phyloP scores from a whole-genome alignment of 1,284 basidiomycete species.

The Cutaneotrichosporon cutaneum region DNA sequence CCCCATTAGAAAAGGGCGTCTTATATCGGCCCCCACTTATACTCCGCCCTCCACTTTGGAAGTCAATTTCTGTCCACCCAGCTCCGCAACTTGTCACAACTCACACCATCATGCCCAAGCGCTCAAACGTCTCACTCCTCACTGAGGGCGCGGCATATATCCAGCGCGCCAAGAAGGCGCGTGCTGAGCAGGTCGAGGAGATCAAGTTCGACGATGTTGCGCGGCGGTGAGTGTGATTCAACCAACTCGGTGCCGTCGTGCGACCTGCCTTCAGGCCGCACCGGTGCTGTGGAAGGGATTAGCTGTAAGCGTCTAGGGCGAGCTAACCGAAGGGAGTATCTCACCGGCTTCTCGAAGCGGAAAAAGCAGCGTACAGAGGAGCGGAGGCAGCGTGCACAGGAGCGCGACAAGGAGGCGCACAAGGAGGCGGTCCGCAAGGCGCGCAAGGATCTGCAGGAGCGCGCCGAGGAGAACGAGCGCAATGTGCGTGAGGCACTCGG shows the following conservation, averaged over 20 bases:
- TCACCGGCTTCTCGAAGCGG: constrained; percentile 53
- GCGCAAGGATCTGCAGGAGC: constrained; percentile 43
- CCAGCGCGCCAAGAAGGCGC: constrained; percentile 47
- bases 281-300: no score
- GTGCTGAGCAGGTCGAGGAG: constrained; percentile 51
- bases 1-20: background rate
- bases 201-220: constrained; percentile 54
- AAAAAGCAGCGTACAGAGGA: constrained; percentile 54
- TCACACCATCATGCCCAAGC: constrained; percentile 15
- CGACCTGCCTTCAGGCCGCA: background rate
- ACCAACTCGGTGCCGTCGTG: no score
- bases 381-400: constrained; percentile 45
- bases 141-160: constrained; percentile 53
- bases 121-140: constrained; percentile 51
- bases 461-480: constrained; percentile 48
- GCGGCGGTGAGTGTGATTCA: constrained; percentile 39
- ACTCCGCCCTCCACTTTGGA: background rate
- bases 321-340: constrained; percentile 47
- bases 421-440: constrained; percentile 48
- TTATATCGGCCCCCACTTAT: background rate
- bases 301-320: no score
- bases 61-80: constrained; percentile 8
- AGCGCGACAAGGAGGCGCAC: constrained; percentile 50
- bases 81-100: background rate
- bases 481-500: constrained; percentile 49